A percentile compares a stretch with the other conserved stretches of the same genome.
These are phyloP conservation scores for Protomyces arabidopsidicola DNA, from an alignment of 1,139 yeast genomes.

Conservation along the genomic window DNA sequence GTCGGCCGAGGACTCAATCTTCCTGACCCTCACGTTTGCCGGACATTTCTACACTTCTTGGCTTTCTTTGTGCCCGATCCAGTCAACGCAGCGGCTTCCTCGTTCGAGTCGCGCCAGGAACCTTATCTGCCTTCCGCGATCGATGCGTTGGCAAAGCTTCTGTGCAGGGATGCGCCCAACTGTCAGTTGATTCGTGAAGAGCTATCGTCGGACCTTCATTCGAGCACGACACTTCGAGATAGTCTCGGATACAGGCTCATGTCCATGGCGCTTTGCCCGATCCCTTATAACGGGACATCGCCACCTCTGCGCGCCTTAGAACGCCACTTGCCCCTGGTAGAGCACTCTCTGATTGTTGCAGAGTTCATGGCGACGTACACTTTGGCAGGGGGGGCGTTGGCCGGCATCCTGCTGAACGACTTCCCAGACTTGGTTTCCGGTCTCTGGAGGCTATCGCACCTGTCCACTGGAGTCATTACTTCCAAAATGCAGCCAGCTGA, in stretches of 20 bases:
- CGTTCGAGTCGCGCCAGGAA: background rate
- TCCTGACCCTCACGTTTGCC: background rate
- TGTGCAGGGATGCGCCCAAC: constrained; percentile 12
- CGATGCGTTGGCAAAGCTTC: constrained; percentile 17
- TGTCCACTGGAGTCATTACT: background rate
- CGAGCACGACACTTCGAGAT: background rate
- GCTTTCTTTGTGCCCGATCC: background rate
- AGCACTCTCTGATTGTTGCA: constrained; percentile 15
- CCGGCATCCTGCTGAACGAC: background rate
- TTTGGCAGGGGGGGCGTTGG: background rate
- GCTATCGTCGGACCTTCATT: background rate
- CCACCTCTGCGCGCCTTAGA: background rate
- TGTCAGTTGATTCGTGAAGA: constrained; percentile 5
- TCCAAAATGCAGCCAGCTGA: background rate
- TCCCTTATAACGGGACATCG: background rate
- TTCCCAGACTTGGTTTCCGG: background rate
- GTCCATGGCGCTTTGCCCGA: background rate
- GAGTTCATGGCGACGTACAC: constrained; percentile 1
- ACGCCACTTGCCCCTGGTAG: constrained; percentile 2
- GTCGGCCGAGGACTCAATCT: background rate
- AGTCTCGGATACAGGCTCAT: background rate
- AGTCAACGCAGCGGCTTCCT: background rate
- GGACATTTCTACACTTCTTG: background rate
- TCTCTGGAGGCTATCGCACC: background rate
- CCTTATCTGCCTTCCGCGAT: constrained; percentile 18